These are phyloP conservation scores for Phytopythium boreale DNA, from an alignment of 352 stramenopile species.

Conservation along the genomic window DNA sequence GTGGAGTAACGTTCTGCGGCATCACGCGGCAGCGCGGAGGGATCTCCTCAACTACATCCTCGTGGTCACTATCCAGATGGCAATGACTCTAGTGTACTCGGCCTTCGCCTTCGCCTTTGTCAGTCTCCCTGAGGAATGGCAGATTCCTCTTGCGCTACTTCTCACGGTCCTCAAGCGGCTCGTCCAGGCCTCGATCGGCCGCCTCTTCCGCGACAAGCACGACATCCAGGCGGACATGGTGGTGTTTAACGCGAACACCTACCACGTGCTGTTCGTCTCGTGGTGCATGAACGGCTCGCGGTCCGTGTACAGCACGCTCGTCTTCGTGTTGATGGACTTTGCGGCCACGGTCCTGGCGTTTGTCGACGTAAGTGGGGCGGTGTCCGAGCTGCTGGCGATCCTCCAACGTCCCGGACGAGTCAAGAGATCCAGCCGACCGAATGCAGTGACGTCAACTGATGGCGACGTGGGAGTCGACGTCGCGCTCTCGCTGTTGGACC, in stretches of 20 bases:
- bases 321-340: conserved; percentile 21
- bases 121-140: background rate
- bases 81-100: conserved; percentile 27
- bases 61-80: conserved; percentile 30
- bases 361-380: conserved; percentile 5
- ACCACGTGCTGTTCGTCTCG: conserved; percentile 21
- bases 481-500: background rate
- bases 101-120: conserved; percentile 20
- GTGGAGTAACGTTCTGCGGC: conserved; percentile 17
- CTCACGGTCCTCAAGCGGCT: conserved; percentile 17
- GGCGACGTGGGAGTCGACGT: no score
- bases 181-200: conserved; percentile 21
- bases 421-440: background rate
- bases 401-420: background rate
- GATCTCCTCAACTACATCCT: conserved; percentile 22
- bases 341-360: conserved; percentile 11
- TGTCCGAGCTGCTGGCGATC: conserved; percentile 1
- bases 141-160: conserved; percentile 16
- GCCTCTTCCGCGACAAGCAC: conserved; percentile 17
- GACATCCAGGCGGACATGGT: conserved; percentile 25
- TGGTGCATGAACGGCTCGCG: conserved; percentile 22
- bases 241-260: conserved; percentile 23
- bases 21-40: conserved; percentile 8
- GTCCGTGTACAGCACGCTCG: conserved; percentile 14
- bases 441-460: background rate